A percentile compares a stretch with the other conserved stretches of the same genome.
Evolutionary conservation across 2,329 filamentous ascomycete species (phyloP).

Genomic region (Sporothrix brunneoviolacea): DNA sequence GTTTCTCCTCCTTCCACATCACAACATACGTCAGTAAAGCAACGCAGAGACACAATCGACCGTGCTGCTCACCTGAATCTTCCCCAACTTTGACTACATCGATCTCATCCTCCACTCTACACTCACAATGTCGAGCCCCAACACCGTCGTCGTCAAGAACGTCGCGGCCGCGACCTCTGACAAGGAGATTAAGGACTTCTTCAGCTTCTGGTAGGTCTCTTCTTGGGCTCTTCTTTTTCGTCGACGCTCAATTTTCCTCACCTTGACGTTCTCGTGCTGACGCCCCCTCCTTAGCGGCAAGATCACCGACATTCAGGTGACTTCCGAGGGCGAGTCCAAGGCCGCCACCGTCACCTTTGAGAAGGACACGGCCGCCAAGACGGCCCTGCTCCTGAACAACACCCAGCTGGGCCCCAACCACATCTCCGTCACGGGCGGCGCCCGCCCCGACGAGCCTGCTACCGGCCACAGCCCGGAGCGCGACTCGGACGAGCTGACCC

Average conservation of each 20-base stretch:
- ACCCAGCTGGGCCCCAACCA: constrained; percentile 85
- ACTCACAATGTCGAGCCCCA: constrained; percentile 18
- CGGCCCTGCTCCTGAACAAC: constrained; percentile 92
- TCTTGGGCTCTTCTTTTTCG: too few relatives aligned
- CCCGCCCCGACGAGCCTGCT: constrained; percentile 55
- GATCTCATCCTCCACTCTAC: not conserved
- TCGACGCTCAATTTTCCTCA: too few relatives aligned
- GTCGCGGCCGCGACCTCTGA: constrained; percentile 77
- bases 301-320: constrained; percentile 76
- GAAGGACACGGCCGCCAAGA: constrained; percentile 94
- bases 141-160: constrained; percentile 64
- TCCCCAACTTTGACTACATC: too few relatives aligned
- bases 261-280: not conserved
- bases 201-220: constrained; percentile 75
- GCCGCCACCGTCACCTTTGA: constrained; percentile 92
- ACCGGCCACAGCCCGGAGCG: constrained; percentile 40
- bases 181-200: constrained; percentile 92
- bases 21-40: too few relatives aligned
- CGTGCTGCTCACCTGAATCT: too few relatives aligned
- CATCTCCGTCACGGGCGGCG: constrained; percentile 64
- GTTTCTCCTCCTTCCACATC: not conserved
- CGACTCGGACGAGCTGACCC: constrained; percentile 65
- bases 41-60: too few relatives aligned
- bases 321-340: constrained; percentile 61
- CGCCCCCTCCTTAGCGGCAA: constrained; percentile 60